phyloP scores from a whole-genome alignment of 306 rosid genomes.

The Inga leiocalycina region DNA sequence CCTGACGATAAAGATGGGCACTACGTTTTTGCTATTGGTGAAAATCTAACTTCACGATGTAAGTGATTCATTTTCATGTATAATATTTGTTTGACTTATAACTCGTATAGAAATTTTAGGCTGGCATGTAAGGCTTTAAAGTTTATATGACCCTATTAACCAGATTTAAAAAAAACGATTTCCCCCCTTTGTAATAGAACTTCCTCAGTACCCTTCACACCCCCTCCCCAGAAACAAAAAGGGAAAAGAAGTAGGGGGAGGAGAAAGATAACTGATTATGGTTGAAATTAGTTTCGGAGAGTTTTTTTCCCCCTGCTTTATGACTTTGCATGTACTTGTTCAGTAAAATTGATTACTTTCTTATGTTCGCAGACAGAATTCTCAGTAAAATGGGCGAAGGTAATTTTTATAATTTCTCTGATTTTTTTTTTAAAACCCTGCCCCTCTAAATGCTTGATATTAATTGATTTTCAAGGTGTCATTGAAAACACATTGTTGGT shows the following conservation, averaged over 20 bases:
- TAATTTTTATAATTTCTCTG: constrained; percentile 26
- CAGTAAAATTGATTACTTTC: constrained; percentile 28
- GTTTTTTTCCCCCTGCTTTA: background rate
- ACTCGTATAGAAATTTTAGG: background rate
- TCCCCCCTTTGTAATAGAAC: background rate
- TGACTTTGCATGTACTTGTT: constrained; percentile 1
- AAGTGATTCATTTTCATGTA: constrained; percentile 27
- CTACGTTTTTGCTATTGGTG: constrained; percentile 65
- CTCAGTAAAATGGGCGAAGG: constrained; percentile 90
- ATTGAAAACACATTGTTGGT: background rate
- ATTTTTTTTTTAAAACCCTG: background rate
- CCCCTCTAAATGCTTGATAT: constrained; percentile 7
- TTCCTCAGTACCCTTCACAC: background rate
- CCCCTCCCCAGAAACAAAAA: background rate
- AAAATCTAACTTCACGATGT: constrained; percentile 73
- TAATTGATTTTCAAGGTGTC: constrained; percentile 2
- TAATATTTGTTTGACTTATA: background rate
- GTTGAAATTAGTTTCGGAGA: background rate
- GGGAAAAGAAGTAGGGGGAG: background rate
- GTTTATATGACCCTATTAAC: background rate
- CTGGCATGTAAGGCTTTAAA: background rate
- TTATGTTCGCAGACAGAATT: constrained; percentile 65
- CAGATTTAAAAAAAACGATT: background rate
- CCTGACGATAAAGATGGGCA: constrained; percentile 85
- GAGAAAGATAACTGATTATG: background rate